Evolutionary conservation across 129 eudicot species (phyloP).

Genomic region (Heracleum sosnowskyi): DNA sequence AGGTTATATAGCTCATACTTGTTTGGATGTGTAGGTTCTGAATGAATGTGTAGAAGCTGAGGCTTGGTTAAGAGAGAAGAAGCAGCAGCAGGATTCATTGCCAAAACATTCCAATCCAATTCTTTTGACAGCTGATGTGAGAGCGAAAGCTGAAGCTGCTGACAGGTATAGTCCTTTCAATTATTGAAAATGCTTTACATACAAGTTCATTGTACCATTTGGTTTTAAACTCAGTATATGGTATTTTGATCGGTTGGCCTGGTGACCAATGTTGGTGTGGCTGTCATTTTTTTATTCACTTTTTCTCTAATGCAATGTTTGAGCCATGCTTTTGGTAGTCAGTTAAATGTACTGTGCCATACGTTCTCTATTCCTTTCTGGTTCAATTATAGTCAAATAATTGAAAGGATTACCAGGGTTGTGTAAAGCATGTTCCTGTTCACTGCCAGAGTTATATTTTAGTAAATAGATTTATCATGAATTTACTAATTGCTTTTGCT

Average conservation of each 20-base stretch:
- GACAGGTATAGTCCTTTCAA: constrained; percentile 43
- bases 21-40: constrained; percentile 40
- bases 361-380: not conserved
- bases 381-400: not conserved
- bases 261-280: not conserved
- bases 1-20: not conserved
- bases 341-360: not conserved
- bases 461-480: not conserved
- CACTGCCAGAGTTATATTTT: not conserved
- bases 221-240: not conserved
- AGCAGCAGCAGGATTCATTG: constrained; percentile 63
- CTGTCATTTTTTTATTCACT: not conserved
- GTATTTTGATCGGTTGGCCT: not conserved
- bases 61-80: constrained; percentile 79
- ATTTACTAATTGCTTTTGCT: constrained; percentile 1
- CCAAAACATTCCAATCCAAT: constrained; percentile 65
- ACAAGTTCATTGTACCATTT: not conserved
- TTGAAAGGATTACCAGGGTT: not conserved
- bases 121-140: constrained; percentile 66
- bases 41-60: constrained; percentile 77
- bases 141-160: constrained; percentile 61
- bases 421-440: not conserved
- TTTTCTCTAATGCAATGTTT: not conserved
- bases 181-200: not conserved
- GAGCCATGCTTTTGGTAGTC: not conserved